Evolutionary conservation across 2,329 filamentous ascomycete genomes (phyloP).

Genomic region (Hymenoscyphus fructigenus): DNA sequence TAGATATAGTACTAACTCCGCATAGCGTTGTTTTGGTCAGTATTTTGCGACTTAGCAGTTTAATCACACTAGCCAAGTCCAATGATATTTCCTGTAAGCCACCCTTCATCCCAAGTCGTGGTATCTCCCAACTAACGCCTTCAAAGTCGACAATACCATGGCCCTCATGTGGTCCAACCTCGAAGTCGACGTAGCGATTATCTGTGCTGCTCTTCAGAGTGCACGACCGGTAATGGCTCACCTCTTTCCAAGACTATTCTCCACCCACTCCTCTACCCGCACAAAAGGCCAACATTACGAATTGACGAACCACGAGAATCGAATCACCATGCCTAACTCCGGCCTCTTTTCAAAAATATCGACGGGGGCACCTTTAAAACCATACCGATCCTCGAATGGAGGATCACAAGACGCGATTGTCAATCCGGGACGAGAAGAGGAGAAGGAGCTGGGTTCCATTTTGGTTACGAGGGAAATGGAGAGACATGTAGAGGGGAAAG

Average conservation of each 20-base stretch:
- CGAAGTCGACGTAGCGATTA: neutral
- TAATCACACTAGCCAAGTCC: neutral
- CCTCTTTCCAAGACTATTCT: neutral
- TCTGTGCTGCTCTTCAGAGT: neutral
- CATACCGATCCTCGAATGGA: neutral
- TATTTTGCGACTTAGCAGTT: neutral
- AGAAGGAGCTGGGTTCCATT: neutral
- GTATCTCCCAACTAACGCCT: neutral
- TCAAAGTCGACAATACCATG: neutral
- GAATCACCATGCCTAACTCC: neutral
- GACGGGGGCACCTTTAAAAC: neutral
- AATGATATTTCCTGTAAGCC: neutral
- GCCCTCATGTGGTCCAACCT: neutral
- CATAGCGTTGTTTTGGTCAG: neutral
- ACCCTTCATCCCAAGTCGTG: neutral
- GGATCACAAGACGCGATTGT: neutral
- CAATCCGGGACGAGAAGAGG: neutral
- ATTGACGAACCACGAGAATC: neutral
- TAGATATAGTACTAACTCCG: no score
- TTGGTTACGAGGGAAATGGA: slow-evolving; percentile 1
- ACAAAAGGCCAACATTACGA: neutral
- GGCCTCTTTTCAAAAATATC: neutral
- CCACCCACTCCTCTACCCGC: neutral
- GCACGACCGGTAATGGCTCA: neutral
- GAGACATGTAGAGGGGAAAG: neutral